These are phyloP conservation scores for Mycena albidolilacea DNA, from an alignment of 768 basidiomycete genomes.

Conservation along the genomic window DNA sequence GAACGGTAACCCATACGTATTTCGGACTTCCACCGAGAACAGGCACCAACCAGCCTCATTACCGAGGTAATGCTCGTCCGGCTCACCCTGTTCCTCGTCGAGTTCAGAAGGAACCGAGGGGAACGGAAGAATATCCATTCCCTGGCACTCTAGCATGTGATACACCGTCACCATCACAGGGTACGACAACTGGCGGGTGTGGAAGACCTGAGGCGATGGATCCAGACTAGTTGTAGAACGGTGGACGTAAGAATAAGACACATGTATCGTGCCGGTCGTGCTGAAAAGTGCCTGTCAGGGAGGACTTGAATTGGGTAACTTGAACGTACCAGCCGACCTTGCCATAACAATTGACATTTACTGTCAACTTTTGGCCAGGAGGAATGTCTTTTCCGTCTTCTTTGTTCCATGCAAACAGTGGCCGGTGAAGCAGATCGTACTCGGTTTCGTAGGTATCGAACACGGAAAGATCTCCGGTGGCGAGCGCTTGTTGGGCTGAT, in stretches of 20 bases:
- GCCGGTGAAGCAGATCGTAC: constrained; percentile 80
- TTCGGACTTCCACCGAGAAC: constrained; percentile 91
- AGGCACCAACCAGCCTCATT: constrained; percentile 85
- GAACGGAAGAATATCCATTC: constrained; percentile 86
- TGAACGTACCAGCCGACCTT: constrained; percentile 92
- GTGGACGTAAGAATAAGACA: constrained; percentile 85
- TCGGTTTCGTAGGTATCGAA: constrained; percentile 95
- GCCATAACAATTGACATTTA: constrained; percentile 85
- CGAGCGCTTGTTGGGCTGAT: constrained; percentile 81
- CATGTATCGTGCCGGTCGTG: constrained; percentile 81
- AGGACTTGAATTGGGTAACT: constrained; percentile 3
- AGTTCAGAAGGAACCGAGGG: constrained; percentile 48
- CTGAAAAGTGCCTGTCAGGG: constrained; percentile 57
- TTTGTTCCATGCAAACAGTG: constrained; percentile 84
- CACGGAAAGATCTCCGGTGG: constrained; percentile 85
- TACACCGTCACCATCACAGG: constrained; percentile 96
- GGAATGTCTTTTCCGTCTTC: constrained; percentile 66
- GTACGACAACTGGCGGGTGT: constrained; percentile 89
- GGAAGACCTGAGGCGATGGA: constrained; percentile 69
- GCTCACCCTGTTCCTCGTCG: constrained; percentile 42
- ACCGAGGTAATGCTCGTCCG: constrained; percentile 50
- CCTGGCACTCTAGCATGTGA: constrained; percentile 91
- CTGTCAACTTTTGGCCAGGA: constrained; percentile 78
- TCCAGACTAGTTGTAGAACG: constrained; percentile 53
- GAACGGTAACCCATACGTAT: constrained; percentile 93